Evolutionary conservation across 306 rosid genomes (phyloP).

Genomic region (Mucuna pruriens): DNA sequence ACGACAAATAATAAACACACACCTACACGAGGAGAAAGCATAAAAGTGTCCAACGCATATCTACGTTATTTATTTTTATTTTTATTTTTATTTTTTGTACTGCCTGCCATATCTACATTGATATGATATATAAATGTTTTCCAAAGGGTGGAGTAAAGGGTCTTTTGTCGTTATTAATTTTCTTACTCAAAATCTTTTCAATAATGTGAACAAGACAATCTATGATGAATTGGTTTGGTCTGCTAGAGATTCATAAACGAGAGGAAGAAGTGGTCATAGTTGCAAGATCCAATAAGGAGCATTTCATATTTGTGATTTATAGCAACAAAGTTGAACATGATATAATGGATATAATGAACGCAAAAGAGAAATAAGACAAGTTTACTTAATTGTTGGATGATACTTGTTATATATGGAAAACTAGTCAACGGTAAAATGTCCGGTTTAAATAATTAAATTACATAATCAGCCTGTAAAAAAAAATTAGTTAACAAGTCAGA

Average conservation of each 20-base stretch:
- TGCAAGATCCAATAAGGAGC: not conserved
- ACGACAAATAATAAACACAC: not conserved
- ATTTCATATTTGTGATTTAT: not conserved
- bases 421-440: too few relatives aligned
- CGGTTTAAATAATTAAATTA: too few relatives aligned
- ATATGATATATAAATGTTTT: not conserved
- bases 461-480: too few relatives aligned
- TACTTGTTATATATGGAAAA: too few relatives aligned
- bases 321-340: not conserved
- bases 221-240: slow-evolving; percentile 34
- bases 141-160: not conserved
- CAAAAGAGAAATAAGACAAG: not conserved
- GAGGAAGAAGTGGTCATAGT: not conserved
- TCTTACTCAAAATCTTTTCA: not conserved
- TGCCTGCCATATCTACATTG: not conserved
- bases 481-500: too few relatives aligned
- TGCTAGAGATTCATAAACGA: not conserved
- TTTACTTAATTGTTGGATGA: not conserved
- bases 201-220: slow-evolving; percentile 23
- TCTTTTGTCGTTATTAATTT: slow-evolving; percentile 18
- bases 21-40: not conserved
- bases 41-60: not conserved
- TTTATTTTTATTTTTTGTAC: not conserved
- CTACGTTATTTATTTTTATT: too few relatives aligned
- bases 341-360: not conserved